Evolutionary conservation across 305 asterid species (phyloP).

Genomic region (Ajuga reptans): DNA sequence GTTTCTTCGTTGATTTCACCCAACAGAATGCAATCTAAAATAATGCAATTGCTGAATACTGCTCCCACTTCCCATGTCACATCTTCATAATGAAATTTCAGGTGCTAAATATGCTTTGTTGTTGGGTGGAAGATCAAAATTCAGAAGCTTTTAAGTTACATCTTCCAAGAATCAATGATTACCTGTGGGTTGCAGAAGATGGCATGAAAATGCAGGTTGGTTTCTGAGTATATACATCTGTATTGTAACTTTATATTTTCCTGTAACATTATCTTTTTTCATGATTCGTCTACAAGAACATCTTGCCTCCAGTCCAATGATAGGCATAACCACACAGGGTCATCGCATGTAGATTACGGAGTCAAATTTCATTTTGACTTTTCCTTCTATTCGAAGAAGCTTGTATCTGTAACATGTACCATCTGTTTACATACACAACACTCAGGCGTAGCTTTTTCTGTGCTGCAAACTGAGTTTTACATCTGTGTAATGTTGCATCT

Average conservation of each 20-base stretch:
- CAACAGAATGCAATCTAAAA: background rate
- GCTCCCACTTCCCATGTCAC: background rate
- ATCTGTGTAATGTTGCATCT: background rate
- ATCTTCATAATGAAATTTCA: slow-evolving; percentile 22
- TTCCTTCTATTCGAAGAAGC: slow-evolving; percentile 6
- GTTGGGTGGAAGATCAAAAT: slow-evolving; percentile 94
- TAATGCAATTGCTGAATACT: slow-evolving; percentile 13
- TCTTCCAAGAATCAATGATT: slow-evolving; percentile 80
- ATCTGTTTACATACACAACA: background rate
- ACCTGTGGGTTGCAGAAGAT: slow-evolving; percentile 96
- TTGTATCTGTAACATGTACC: background rate
- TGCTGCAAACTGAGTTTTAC: background rate
- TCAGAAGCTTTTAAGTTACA: slow-evolving; percentile 89
- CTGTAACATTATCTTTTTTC: background rate
- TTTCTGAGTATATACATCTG: background rate
- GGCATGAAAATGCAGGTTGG: slow-evolving; percentile 99
- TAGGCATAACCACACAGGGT: background rate
- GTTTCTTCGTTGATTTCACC: slow-evolving; percentile 16
- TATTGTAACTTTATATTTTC: background rate
- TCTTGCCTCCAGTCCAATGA: slow-evolving; percentile 10
- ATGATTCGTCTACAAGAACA: slow-evolving; percentile 1
- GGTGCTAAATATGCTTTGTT: slow-evolving; percentile 93
- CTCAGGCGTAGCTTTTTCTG: background rate
- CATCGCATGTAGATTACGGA: background rate
- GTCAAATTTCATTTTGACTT: background rate